Percentiles rank a stretch among this genome's conserved stretches.
These are phyloP conservation scores for Globisporangium perplexum DNA, from an alignment of 352 stramenopile genomes.

Conservation along the genomic window DNA sequence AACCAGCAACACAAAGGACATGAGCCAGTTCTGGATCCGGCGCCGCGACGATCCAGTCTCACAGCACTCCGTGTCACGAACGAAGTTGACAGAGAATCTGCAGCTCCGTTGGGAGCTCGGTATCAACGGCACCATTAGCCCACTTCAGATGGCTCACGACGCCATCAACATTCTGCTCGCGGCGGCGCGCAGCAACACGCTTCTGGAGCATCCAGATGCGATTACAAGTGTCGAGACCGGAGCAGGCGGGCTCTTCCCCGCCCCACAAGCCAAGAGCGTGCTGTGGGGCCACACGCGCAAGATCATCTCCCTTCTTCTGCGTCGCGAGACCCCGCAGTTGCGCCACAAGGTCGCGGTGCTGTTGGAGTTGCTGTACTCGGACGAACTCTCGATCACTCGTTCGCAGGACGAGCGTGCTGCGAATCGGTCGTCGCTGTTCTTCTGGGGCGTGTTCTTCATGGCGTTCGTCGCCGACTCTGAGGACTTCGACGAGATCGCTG, in stretches of 20 bases:
- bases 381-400: conserved; percentile 17
- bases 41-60: conserved; percentile 30
- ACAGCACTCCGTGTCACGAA: conserved; percentile 18
- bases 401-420: conserved; percentile 26
- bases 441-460: conserved; percentile 76
- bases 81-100: conserved; percentile 50
- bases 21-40: conserved; percentile 25
- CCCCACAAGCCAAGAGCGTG: conserved; percentile 37
- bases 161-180: conserved; percentile 56
- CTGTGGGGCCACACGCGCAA: conserved; percentile 41
- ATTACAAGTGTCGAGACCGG: conserved; percentile 8
- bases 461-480: conserved; percentile 43
- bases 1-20: conserved; percentile 11
- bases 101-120: conserved; percentile 79
- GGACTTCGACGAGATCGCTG: conserved; percentile 53
- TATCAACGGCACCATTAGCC: conserved; percentile 38
- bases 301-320: conserved; percentile 50
- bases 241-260: conserved; percentile 43
- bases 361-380: conserved; percentile 59
- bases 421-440: conserved; percentile 37
- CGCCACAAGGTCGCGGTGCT: conserved; percentile 49
- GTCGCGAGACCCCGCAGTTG: conserved; percentile 39
- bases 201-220: conserved; percentile 19
- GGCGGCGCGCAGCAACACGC: conserved; percentile 55
- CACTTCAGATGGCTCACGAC: conserved; percentile 63